Evolutionary conservation across 2,329 filamentous ascomycete genomes (phyloP).

Genomic region (Teratosphaeria epicoccoides): DNA sequence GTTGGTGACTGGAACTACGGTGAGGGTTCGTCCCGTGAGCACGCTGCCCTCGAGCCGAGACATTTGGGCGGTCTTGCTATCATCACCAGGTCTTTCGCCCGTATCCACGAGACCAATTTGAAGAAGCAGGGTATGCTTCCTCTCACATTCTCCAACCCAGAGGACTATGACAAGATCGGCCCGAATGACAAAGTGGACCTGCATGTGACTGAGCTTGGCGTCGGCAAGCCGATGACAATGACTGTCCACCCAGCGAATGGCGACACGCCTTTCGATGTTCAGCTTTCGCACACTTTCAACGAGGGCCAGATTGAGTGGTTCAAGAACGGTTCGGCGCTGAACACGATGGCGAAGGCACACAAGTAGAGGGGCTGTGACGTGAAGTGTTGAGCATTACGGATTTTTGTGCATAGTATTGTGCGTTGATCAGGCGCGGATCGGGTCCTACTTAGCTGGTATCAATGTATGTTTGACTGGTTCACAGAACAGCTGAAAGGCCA

Average conservation of each 20-base stretch:
- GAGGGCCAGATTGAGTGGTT: constrained; percentile 98
- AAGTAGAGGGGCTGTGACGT: background rate
- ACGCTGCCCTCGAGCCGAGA: constrained; percentile 93
- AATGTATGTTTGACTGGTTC: background rate
- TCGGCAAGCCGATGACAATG: constrained; percentile 88
- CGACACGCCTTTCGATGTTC: constrained; percentile 60
- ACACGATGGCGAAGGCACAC: constrained; percentile 82
- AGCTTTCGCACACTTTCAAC: constrained; percentile 95
- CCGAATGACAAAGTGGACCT: constrained; percentile 89
- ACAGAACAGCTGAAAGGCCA: background rate
- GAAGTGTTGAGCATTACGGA: background rate
- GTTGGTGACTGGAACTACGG: constrained; percentile 99
- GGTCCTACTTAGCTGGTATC: background rate
- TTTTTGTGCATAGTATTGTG: background rate
- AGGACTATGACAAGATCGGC: constrained; percentile 95
- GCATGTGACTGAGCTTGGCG: constrained; percentile 74
- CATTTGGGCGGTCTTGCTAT: constrained; percentile 95
- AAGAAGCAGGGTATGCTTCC: constrained; percentile 99
- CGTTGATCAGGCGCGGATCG: background rate
- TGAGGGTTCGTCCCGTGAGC: constrained; percentile 94
- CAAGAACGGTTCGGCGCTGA: constrained; percentile 92
- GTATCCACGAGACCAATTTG: constrained; percentile 99
- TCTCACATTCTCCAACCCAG: constrained; percentile 85
- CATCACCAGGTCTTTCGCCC: constrained; percentile 89
- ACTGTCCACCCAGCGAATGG: constrained; percentile 86